A percentile compares a stretch with the other conserved stretches of the same genome.
These are phyloP conservation scores for Ochetophila trinervis DNA, from an alignment of 306 rosid species.

Conservation along the genomic window DNA sequence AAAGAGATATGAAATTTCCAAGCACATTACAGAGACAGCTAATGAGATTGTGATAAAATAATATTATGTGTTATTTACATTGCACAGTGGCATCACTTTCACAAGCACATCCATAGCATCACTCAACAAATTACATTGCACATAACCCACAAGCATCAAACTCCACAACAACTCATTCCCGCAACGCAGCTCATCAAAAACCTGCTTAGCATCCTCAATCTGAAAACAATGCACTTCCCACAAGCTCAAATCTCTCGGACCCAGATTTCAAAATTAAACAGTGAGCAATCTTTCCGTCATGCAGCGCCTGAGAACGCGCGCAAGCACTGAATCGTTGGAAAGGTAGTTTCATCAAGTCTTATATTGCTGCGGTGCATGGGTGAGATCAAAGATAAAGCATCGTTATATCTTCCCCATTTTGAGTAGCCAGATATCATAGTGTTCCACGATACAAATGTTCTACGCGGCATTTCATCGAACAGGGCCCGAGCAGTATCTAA, in stretches of 20 bases:
- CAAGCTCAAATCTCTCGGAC: conserved; percentile 38
- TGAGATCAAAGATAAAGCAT: conserved; percentile 53
- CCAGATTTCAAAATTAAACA: conserved; percentile 65
- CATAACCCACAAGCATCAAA: conserved; percentile 75
- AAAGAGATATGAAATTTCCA: not conserved
- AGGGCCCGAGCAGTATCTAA: conserved; percentile 52
- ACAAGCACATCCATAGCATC: conserved; percentile 48
- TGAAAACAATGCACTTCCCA: conserved; percentile 49
- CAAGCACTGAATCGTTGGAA: conserved; percentile 49
- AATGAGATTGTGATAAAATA: too few species aligned
- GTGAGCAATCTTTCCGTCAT: conserved; percentile 60
- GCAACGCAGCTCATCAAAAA: conserved; percentile 62
- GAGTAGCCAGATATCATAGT: conserved; percentile 65
- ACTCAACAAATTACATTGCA: conserved; percentile 50
- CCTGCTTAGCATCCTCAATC: conserved; percentile 53
- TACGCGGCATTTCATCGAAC: conserved; percentile 60
- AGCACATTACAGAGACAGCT: too few species aligned
- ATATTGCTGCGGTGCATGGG: conserved; percentile 48
- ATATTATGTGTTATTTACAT: too few species aligned
- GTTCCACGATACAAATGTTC: conserved; percentile 77
- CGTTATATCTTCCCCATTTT: conserved; percentile 41
- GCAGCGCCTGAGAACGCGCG: conserved; percentile 43
- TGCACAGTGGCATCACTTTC: too few species aligned
- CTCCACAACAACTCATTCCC: conserved; percentile 64
- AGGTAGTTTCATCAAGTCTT: conserved; percentile 52